Base-by-base conservation (phyloP, 768 basidiomycete species). In the Ramaria sp. region DNA sequence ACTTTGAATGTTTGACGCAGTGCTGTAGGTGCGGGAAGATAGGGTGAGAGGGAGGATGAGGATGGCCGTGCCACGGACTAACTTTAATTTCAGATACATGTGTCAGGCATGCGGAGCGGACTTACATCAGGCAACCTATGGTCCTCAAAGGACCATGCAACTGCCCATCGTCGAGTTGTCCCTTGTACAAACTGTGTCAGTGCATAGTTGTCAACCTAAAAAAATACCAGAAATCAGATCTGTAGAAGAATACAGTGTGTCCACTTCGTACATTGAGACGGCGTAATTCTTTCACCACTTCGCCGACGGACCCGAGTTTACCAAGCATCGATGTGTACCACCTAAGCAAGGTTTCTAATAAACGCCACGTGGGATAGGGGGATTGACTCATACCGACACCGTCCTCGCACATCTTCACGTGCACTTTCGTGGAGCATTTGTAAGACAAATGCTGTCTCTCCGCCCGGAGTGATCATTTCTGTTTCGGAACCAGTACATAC, bases 321-420 rank as follows among this genome's bases (percentile, higher is more conserved):
- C 95, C 95, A 0, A 97, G 74, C 78, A 97, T 85, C 4, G 89
- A 90, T 0, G 94, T 93, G 62, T 82, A 97, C 95, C 94, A 97
- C 43, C 89, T 88, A 27, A 12, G 37, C 25, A 25, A 43, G n/a
- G n/a, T n/a, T n/a, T n/a, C 44, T n/a, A 28, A 50, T 44, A 32
- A 44, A 34, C 27, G 24, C 13, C 15, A 51, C 25, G 18, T 13
- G 32, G 7, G 2, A 34, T 9, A 34, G 13, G 32, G 13, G 6
- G 20, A 48, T 27, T 50, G 25, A 24, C 15, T 25, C 73, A 51
- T 56, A 88, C 89, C 76, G 70, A 70, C 88, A 89, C 18, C 72
- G 69, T 1, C 65, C 64, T n/a, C 70, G 60, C 18, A 78, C 61
- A 3, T 59, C 30, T 24, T 47, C 25, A 25, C 32, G 42, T 9